These are phyloP conservation scores for Selaginella tamariscina DNA, from an alignment of 75 land plant genomes.

Conservation along the genomic window DNA sequence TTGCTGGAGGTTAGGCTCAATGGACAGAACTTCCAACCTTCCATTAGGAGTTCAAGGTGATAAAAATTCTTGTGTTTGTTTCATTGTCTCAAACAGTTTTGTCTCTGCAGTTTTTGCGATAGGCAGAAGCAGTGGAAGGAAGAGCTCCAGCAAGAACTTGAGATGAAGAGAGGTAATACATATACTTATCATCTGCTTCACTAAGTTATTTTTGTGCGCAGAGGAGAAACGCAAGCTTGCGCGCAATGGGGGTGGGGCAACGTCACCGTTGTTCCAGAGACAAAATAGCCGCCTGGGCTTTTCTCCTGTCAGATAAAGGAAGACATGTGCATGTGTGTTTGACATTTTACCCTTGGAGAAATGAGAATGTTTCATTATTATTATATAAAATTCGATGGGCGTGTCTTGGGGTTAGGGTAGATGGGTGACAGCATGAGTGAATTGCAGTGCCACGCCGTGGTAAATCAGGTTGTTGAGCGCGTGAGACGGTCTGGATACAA, in stretches of 20 bases:
- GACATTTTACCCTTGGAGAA: too few relatives aligned
- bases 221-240: background rate
- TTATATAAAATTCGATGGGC: too few relatives aligned
- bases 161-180: conserved; percentile 53
- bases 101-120: conserved; percentile 35
- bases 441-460: conserved; percentile 1
- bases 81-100: background rate
- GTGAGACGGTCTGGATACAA: conserved; percentile 21
- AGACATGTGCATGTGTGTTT: too few relatives aligned
- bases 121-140: conserved; percentile 83
- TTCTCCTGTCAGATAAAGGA: background rate
- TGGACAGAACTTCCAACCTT: conserved; percentile 39
- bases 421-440: conserved; percentile 8
- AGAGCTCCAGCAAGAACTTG: conserved; percentile 78
- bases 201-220: background rate
- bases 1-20: conserved; percentile 38
- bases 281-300: background rate
- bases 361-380: too few relatives aligned
- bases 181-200: background rate
- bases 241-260: background rate
- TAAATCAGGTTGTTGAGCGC: conserved; percentile 15
- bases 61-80: background rate
- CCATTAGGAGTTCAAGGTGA: conserved; percentile 41
- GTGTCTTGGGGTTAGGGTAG: background rate
- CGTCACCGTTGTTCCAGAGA: background rate